phyloP scores from a whole-genome alignment of 192 early-diverging fungal species.

The Coemansia sp. region DNA sequence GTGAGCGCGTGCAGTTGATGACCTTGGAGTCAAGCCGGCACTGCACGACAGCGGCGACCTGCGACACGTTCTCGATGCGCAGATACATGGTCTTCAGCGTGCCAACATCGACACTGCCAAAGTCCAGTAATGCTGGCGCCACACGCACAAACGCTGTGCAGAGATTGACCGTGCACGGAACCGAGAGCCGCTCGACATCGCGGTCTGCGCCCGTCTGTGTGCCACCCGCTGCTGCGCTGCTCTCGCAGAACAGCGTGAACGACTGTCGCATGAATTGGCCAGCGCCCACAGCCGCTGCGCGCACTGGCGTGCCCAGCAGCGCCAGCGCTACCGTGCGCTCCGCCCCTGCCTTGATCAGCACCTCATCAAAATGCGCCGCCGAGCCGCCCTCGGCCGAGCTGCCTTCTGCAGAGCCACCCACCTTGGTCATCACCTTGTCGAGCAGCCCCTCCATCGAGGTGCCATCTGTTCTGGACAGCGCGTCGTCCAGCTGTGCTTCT shows the following conservation, averaged over 20 bases:
- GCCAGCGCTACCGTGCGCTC: slow-evolving; percentile 81
- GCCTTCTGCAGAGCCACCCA: not conserved
- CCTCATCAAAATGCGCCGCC: slow-evolving; percentile 66
- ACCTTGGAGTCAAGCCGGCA: slow-evolving; percentile 92
- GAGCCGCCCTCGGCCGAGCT: slow-evolving; percentile 11
- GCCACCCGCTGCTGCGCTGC: slow-evolving; percentile 40
- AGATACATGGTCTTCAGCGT: slow-evolving; percentile 85
- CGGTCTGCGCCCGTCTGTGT: slow-evolving; percentile 50
- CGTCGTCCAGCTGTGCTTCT: not conserved
- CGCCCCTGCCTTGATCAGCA: slow-evolving; percentile 78
- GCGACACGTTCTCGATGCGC: slow-evolving; percentile 80
- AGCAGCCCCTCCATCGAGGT: not conserved
- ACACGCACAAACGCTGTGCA: slow-evolving; percentile 94
- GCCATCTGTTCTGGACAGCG: not conserved
- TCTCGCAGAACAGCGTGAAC: slow-evolving; percentile 71
- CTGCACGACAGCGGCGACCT: slow-evolving; percentile 79
- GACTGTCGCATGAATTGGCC: slow-evolving; percentile 68
- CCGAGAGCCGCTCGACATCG: slow-evolving; percentile 50
- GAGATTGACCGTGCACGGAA: slow-evolving; percentile 87
- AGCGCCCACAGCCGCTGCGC: slow-evolving; percentile 56
- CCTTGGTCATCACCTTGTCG: not conserved
- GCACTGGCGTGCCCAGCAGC: slow-evolving; percentile 50
- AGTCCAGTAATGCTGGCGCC: slow-evolving; percentile 79
- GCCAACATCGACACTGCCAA: slow-evolving; percentile 95
- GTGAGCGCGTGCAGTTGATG: slow-evolving; percentile 73